Evolutionary conservation across 179 eudicot species (phyloP), one percentile per base, ranked within the genome.

Genomic region (Silene coronaria): DNA sequence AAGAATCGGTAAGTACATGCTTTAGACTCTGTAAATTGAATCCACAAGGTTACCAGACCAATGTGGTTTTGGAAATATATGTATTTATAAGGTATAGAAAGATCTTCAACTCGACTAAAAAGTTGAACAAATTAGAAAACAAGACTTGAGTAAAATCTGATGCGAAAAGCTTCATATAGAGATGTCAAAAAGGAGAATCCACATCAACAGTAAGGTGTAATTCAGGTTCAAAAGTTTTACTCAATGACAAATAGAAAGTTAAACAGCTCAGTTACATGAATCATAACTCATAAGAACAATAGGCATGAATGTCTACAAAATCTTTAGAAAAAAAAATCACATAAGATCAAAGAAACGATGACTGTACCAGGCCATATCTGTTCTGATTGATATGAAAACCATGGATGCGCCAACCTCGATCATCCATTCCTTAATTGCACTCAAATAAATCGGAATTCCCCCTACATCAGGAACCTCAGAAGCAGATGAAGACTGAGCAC

Each of bases 391-490:
- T 77, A 96, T 89, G 67, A 89, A 89, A 79, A 91, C 86, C 97
- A 93, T 91, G 13, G 93, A 86, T 75, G 97, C 92, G 61, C 99
- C 98, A 78, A 93, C 85, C 71, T 96, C 99, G 72, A 96, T 88
- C 90, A 88, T 82, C 99, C 99, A 96, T 77, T 96, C 99, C 84
- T 96, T 96, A 22, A 96, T 89, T 51, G 96, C 96, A 83, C 99
- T 93, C 76, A 96, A 80, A 78, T 86, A 93, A 48, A 91, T 78
- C 32, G 99, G 97, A 67, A 96, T 88, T 10, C 99, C 99, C 66
- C 84, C 90, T 19, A 83, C 84, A 71, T 85, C 81, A 14, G 79
- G 77, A 10, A 65, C 70, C 30, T 75, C 92, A 63, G 88, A 82
- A 79, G 85, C 80, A 48, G 91, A 86, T 68, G 87, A 91, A 74